Evolutionary conservation across 768 basidiomycete species (phyloP), one percentile per base, ranked within the genome.

Genomic region (Steccherinum ochraceum): DNA sequence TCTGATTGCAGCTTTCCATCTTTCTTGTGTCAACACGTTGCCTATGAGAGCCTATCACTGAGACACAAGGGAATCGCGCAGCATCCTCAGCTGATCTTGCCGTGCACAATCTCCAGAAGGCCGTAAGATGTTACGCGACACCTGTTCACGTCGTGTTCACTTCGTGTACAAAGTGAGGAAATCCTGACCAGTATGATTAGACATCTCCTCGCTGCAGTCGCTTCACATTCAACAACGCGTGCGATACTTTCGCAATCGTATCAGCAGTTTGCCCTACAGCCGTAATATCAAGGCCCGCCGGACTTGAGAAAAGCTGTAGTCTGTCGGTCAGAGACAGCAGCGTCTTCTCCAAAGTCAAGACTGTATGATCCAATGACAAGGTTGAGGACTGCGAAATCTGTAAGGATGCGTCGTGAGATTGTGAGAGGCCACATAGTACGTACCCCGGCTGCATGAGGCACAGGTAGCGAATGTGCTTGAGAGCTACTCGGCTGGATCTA

Each of bases 211-310:
- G 69, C 52, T 79, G 78, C 48, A 87, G 66, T 49, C 80, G 73
- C 52, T 75, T 78, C 48, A 87, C 75, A 51, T 84, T 75, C 7
- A 68, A 66, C 53, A 89, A 67, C 4, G 86, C 85, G 52, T 77
- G 74, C 1, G 78, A 72, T 5, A 85, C 79, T 61, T 86, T 86
- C 40, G 69, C 64, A 24, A 90, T 83, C 1, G 84, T 77, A 55
- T 88, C 85, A n/a, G 86, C 84, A 13, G 77, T 78, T 43, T 69
- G 65, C 39, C 73, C 76, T 45, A 90, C 76, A 3, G 75, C 68
- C 20, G 59, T 46, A 25, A 74, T 70, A 59, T 88, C 83, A 18
- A 71, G 50, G 35, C 56, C 55, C 7, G 66, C 58, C 25, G 63
- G 64, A n/a, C 66, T 61, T 4, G 79, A 71, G n/a, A 80, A 64